Percentiles rank a stretch among this genome's conserved stretches.
These are phyloP conservation scores for Candida berthetii DNA, from an alignment of 805 yeast genomes.

Conservation along the genomic window DNA sequence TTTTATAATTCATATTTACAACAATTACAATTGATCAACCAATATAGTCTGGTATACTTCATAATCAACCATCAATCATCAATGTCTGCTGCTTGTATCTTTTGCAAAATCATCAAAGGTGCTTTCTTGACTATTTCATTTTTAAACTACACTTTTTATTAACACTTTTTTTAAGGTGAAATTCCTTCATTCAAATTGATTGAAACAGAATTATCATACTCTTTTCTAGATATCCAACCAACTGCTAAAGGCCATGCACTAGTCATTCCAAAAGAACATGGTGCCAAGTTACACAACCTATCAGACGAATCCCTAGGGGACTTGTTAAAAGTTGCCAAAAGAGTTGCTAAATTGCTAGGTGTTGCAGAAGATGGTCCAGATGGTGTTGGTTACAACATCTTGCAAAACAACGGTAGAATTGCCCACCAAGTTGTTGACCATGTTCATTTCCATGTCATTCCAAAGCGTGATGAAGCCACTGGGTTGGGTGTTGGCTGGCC, in stretches of 20 bases:
- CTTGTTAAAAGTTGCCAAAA: constrained; percentile 82
- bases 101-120: constrained; percentile 91
- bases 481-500: constrained; percentile 96
- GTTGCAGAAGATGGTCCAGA: constrained; percentile 56
- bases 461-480: constrained; percentile 65
- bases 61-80: too few species aligned
- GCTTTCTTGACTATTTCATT: too few species aligned
- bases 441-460: constrained; percentile 95
- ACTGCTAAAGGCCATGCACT: constrained; percentile 84
- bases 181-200: constrained; percentile 88
- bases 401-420: constrained; percentile 90
- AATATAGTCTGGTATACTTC: too few species aligned
- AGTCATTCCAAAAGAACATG: constrained; percentile 90
- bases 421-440: constrained; percentile 97
- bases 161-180: constrained; percentile 58
- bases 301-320: constrained; percentile 91
- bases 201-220: constrained; percentile 76
- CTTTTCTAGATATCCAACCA: constrained; percentile 93
- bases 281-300: constrained; percentile 84
- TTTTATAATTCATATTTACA: too few species aligned
- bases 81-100: constrained; percentile 65
- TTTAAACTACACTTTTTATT: too few species aligned
- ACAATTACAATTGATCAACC: too few species aligned
- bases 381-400: constrained; percentile 76
- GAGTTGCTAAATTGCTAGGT: constrained; percentile 67